These are phyloP conservation scores for Tetrahymena borealis DNA, from an alignment of 73 alveolate species.

Conservation along the genomic window DNA sequence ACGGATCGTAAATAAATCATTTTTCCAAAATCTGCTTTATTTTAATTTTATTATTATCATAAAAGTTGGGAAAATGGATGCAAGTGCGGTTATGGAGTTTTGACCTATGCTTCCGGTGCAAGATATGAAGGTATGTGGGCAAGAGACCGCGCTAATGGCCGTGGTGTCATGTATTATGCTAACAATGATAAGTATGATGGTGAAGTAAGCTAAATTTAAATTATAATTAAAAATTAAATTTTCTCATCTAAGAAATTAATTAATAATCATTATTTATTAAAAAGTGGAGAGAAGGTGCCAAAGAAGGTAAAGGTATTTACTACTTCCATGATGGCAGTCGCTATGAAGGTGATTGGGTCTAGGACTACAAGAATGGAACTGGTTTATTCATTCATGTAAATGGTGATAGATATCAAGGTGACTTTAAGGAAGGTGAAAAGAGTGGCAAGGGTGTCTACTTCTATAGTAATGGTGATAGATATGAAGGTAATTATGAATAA, in stretches of 20 bases:
- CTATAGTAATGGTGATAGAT: slow-evolving; percentile 52
- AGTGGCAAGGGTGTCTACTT: slow-evolving; percentile 50
- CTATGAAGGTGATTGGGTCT: slow-evolving; percentile 45
- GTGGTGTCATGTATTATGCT: slow-evolving; percentile 42
- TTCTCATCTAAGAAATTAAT: no score
- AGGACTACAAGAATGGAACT: slow-evolving; percentile 34
- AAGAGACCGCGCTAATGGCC: slow-evolving; percentile 33
- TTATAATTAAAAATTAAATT: no score
- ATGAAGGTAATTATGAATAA: slow-evolving; percentile 70
- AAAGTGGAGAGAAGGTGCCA: slow-evolving; percentile 31
- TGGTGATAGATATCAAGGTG: slow-evolving; percentile 49
- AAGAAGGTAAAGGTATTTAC: slow-evolving; percentile 43
- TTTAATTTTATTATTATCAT: neutral
- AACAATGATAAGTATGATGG: slow-evolving; percentile 64
- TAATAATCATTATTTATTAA: neutral
- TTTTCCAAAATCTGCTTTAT: neutral
- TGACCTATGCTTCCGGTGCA: slow-evolving; percentile 35
- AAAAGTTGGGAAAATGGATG: slow-evolving; percentile 35
- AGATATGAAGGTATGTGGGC: slow-evolving; percentile 31
- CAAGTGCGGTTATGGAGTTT: slow-evolving; percentile 32
- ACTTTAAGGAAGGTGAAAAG: slow-evolving; percentile 43
- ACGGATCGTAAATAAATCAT: slow-evolving; percentile 9
- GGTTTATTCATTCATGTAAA: slow-evolving; percentile 21
- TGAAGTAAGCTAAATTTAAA: slow-evolving; percentile 3
- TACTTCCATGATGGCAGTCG: slow-evolving; percentile 33